phyloP scores from a whole-genome alignment of 2,329 filamentous ascomycete species.

The Alternaria novae-zelandiae region DNA sequence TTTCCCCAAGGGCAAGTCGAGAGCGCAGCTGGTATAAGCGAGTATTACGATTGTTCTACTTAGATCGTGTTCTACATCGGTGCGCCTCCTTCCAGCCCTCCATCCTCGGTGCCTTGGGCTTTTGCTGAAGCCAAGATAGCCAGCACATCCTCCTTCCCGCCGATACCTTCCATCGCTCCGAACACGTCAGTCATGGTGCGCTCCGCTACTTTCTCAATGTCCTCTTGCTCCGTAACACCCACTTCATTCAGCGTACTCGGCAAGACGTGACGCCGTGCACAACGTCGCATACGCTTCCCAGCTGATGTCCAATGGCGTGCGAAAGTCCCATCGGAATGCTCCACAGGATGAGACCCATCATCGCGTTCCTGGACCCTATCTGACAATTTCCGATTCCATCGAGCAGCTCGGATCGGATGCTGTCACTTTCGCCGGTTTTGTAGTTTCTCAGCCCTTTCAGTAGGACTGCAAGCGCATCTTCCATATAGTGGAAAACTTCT shows the following conservation, averaged over 20 bases:
- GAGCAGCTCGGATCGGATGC: slow-evolving; percentile 15
- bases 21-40: no score
- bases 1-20: not conserved
- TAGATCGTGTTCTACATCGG: not conserved
- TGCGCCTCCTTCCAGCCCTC: not conserved
- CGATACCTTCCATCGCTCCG: slow-evolving; percentile 6
- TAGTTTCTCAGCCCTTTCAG: slow-evolving; percentile 25
- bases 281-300: slow-evolving; percentile 26
- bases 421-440: slow-evolving; percentile 22
- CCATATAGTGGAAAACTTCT: slow-evolving; percentile 24
- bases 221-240: slow-evolving; percentile 21
- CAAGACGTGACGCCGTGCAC: slow-evolving; percentile 31
- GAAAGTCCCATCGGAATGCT: slow-evolving; percentile 27
- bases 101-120: not conserved
- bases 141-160: slow-evolving; percentile 15
- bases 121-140: slow-evolving; percentile 16
- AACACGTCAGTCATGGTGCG: slow-evolving; percentile 31
- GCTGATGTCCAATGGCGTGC: slow-evolving; percentile 31
- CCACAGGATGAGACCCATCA: slow-evolving; percentile 27
- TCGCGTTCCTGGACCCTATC: slow-evolving; percentile 27
- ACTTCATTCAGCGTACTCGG: slow-evolving; percentile 27
- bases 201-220: slow-evolving; percentile 29
- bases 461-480: slow-evolving; percentile 30
- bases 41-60: not conserved
- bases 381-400: slow-evolving; percentile 29